Conservation (phyloP, 371 early-diverging fungal species). For the Zychaea mexicana region DNA sequence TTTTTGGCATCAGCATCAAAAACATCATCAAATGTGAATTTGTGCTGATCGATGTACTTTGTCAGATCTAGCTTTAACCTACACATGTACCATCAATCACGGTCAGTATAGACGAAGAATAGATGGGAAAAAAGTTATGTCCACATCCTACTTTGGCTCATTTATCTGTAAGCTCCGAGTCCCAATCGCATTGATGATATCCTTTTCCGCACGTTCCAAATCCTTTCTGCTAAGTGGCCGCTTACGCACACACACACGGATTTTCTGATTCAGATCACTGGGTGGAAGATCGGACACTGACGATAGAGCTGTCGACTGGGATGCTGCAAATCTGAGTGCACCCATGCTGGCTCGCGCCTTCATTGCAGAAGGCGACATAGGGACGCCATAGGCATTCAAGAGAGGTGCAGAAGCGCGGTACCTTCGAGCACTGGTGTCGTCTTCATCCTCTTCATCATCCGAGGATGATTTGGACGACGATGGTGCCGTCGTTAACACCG, state of each 20-base stretch:
- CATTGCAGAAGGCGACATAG: slow-evolving; percentile 11
- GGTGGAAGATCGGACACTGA: slow-evolving; percentile 9
- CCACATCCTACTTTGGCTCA: slow-evolving; percentile 92
- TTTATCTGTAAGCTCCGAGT: slow-evolving; percentile 76
- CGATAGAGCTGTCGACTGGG: background rate
- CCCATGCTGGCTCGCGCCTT: slow-evolving; percentile 11
- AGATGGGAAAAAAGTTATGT: background rate
- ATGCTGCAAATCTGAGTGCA: slow-evolving; percentile 6
- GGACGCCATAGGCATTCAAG: slow-evolving; percentile 49
- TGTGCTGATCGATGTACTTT: slow-evolving; percentile 92
- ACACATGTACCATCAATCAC: background rate
- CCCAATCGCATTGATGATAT: slow-evolving; percentile 73
- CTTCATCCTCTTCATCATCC: slow-evolving; percentile 23
- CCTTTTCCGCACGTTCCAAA: slow-evolving; percentile 75
- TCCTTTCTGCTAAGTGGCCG: slow-evolving; percentile 91
- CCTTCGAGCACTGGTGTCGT: slow-evolving; percentile 36
- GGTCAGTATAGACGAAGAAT: background rate
- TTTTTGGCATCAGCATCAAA: slow-evolving; percentile 86
- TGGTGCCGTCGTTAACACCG: slow-evolving; percentile 1
- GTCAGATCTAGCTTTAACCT: slow-evolving; percentile 93
- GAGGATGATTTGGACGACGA: slow-evolving; percentile 14
- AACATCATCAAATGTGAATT: slow-evolving; percentile 96
- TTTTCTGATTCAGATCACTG: slow-evolving; percentile 74
- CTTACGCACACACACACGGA: slow-evolving; percentile 96
- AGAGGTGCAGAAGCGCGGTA: slow-evolving; percentile 37